Base-by-base conservation (phyloP, 768 basidiomycete genomes). In the Trametopsis cervina region DNA sequence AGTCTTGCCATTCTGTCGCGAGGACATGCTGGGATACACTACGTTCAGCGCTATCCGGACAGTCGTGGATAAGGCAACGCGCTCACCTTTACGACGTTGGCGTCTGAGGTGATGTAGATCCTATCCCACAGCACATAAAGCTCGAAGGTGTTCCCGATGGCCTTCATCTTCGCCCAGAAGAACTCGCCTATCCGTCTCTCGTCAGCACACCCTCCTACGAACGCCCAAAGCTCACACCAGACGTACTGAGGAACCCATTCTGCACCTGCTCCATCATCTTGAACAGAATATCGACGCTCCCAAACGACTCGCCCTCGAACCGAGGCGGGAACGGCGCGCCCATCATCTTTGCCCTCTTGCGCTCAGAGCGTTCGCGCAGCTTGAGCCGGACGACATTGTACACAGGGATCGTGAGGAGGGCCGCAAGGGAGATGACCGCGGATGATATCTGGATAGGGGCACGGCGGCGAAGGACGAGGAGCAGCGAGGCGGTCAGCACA, bases 1-100 rank as follows among this genome's bases (percentile, higher is more conserved):
- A 75, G 46, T 63, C 67, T 5, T 59, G 50, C 49, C 76, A 75
- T 23, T 75, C 66, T 1, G 72, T 72, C 1, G 72, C 64, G 18
- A 76, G 53, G 4, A 77, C 63, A 2, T 60, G 53, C 68, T 75
- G 52, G 12, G 45, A 46, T 24, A 35, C 23, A 6, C 42, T 36
- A 7, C 42, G 36, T 44, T 24, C 44, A 33, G 17, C 24, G 11
- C 40, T 17, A 0, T 21, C 21, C 20, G 18, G 22, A 17, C 21
- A 20, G 21, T 27, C 11, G 25, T n/a, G 12, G 7, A 2, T 20
- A 22, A 12, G 35, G 17, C 22, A 2, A 2, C 37, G 12, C 17
- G 25, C 55, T 7, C 4, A 65, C 69, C 57, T 72, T 73, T 26
- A 72, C 53, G 27, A 44, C 40, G 48, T 58, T 20, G 40, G 63